Percentiles rank a stretch among this genome's conserved stretches.
These are phyloP conservation scores for Pseudogymnoascus pannorum DNA, from an alignment of 2,329 filamentous ascomycete genomes.

Conservation along the genomic window DNA sequence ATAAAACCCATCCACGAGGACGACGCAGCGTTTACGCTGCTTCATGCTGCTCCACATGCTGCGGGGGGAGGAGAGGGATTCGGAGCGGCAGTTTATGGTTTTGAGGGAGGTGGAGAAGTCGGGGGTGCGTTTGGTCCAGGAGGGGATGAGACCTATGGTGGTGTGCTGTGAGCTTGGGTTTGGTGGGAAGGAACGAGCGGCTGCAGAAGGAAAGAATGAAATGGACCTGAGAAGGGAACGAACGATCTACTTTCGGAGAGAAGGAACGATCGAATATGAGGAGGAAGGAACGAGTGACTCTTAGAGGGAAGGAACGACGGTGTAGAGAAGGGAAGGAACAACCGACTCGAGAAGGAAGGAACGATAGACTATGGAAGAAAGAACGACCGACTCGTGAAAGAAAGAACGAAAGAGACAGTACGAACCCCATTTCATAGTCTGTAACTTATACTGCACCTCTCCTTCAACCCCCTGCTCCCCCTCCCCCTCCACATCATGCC, in stretches of 20 bases:
- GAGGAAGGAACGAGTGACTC: not conserved
- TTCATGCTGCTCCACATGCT: constrained; percentile 96
- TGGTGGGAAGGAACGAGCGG: not conserved
- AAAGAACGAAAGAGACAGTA: not conserved
- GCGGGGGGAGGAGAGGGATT: constrained; percentile 66
- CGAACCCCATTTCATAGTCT: constrained; percentile 85
- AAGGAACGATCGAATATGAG: too few relatives aligned
- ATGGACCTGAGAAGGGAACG: not conserved
- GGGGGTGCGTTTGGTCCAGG: constrained; percentile 81
- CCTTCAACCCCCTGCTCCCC: not conserved
- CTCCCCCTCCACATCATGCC: constrained; percentile 17
- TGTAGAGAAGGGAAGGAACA: too few relatives aligned
- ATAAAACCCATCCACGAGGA: constrained; percentile 88
- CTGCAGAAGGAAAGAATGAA: not conserved
- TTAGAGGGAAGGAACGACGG: not conserved
- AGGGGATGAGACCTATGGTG: constrained; percentile 74
- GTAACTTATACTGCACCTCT: constrained; percentile 65
- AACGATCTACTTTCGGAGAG: not conserved
- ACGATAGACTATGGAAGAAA: not conserved
- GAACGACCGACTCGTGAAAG: not conserved
- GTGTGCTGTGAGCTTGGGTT: not conserved
- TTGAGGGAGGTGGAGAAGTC: constrained; percentile 72
- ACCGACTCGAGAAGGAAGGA: not conserved
- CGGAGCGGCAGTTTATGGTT: constrained; percentile 92
- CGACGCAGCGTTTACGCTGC: constrained; percentile 75